Base-by-base conservation (phyloP, 139 green algal species). In the Bryopsis sp. region DNA sequence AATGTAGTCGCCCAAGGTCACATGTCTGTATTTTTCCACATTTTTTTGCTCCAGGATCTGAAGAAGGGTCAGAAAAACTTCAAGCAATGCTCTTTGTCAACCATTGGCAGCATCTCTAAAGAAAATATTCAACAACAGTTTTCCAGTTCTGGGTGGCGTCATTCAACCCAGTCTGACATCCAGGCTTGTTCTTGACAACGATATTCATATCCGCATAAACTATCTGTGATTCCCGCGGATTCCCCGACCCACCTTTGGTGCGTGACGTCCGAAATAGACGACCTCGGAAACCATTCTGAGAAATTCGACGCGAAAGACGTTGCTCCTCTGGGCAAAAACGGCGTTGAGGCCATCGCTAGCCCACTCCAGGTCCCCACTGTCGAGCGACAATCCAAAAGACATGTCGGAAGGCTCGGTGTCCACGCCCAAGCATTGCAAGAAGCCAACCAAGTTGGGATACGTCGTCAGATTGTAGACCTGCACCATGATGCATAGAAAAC, bases 401-500 rank as follows among this genome's bases (percentile, higher is more conserved):
- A 98, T 98, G 68, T 97, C 88, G 0, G 79, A 92, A 0, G 78
- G 76, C 82, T 95, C 83, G 1, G 81, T 86, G 67, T 95, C 90
- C 2, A 98, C 90, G 7, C 84, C 85, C 31, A 97, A 78, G 43
- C 73, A 75, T 5, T 97, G 89, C 63, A 98, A 80, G 39, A 97
- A 88, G 0, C 82, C 88, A 33, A 96, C 80, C 28, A 98, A 54
- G 79, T 98, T 81, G 0, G 91, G 91, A 66, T 98, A 98, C 3
- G 90, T 98, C 15, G 90, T 96, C 31, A 97, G 72, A 72, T 96
- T 96, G 80, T 86, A 95, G 1, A 96, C 89, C 85, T 94, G 80
- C 0, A 36, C 7, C 33, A 24, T 32, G 1, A 1, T 33, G 8
- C 0, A 3, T 22, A n/a, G 58, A 15, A 3, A 19, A 7, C 5